phyloP scores from a whole-genome alignment of 2,329 filamentous ascomycete species.

The Hymenotorrendiella dingleyae region DNA sequence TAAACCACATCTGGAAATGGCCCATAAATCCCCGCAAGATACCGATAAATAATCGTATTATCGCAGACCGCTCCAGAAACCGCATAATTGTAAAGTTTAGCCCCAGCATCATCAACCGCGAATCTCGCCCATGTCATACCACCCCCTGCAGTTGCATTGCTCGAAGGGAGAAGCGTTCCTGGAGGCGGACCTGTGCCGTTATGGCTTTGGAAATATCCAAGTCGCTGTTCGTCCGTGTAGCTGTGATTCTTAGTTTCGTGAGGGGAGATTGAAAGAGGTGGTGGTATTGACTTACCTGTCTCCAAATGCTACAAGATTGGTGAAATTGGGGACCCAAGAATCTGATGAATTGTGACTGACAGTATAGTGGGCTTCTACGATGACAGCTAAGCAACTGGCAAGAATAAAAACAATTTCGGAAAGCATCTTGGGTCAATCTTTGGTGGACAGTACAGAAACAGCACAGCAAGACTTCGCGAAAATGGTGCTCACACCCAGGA shows the following conservation, averaged over 20 bases:
- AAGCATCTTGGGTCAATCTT: too few relatives aligned
- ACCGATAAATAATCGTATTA: conserved; percentile 58
- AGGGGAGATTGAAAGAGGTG: too few relatives aligned
- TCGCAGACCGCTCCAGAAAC: conserved; percentile 68
- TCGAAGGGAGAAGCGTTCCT: conserved; percentile 42
- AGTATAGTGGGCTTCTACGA: too few relatives aligned
- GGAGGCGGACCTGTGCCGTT: conserved; percentile 56
- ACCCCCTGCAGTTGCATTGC: conserved; percentile 53
- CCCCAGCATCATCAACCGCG: conserved; percentile 52
- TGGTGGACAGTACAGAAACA: too few relatives aligned
- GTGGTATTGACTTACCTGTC: conserved; percentile 48
- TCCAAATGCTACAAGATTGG: conserved; percentile 63
- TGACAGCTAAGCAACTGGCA: too few relatives aligned
- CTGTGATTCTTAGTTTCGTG: too few relatives aligned
- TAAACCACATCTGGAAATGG: conserved; percentile 59
- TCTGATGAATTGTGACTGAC: too few relatives aligned
- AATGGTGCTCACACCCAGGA: too few relatives aligned
- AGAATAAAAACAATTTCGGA: too few relatives aligned
- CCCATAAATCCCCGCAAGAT: conserved; percentile 42
- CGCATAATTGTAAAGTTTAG: conserved; percentile 61
- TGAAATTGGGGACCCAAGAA: conserved; percentile 42
- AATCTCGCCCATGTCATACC: conserved; percentile 65
- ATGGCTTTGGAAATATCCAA: conserved; percentile 55
- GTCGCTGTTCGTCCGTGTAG: conserved; percentile 67
- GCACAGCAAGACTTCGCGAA: too few relatives aligned